A percentile compares a stretch with the other conserved stretches of the same genome.
Evolutionary conservation across 352 stramenopile species (phyloP).

Genomic region (Thalassiosira sp.): DNA sequence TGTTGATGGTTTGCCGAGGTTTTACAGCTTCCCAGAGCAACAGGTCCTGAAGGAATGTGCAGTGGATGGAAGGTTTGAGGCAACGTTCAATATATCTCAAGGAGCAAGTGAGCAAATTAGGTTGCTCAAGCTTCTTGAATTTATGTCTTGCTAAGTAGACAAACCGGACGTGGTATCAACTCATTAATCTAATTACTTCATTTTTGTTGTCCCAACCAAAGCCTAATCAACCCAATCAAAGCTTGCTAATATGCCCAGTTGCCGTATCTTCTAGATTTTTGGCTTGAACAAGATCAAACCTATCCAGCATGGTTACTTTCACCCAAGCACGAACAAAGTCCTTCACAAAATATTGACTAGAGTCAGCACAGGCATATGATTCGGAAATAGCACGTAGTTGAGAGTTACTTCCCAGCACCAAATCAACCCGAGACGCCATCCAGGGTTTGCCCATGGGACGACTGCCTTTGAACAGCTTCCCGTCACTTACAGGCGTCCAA

Average conservation of each 20-base stretch:
- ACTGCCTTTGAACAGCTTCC: conserved; percentile 58
- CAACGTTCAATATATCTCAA: too few species aligned
- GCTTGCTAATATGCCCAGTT: conserved; percentile 8
- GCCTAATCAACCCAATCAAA: background rate
- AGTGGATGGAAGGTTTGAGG: too few species aligned
- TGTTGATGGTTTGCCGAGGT: background rate
- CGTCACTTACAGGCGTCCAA: conserved; percentile 51
- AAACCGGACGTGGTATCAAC: too few species aligned
- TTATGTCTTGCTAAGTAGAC: background rate
- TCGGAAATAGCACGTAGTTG: conserved; percentile 72
- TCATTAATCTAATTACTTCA: conserved; percentile 1
- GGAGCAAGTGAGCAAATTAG: background rate
- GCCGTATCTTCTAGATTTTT: background rate
- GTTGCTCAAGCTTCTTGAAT: background rate
- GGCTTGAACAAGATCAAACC: conserved; percentile 15
- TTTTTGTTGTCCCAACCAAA: background rate
- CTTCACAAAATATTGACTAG: conserved; percentile 58
- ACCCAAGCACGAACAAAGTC: conserved; percentile 73
- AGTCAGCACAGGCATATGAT: conserved; percentile 66
- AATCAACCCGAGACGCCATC: conserved; percentile 66
- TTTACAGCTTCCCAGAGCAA: background rate
- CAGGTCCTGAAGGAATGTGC: too few species aligned
- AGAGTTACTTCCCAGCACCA: conserved; percentile 75
- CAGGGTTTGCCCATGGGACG: conserved; percentile 45
- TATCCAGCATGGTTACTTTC: conserved; percentile 80